Evolutionary conservation across 2,329 filamentous ascomycete species (phyloP).

Genomic region (Amauroascus verrucosus): DNA sequence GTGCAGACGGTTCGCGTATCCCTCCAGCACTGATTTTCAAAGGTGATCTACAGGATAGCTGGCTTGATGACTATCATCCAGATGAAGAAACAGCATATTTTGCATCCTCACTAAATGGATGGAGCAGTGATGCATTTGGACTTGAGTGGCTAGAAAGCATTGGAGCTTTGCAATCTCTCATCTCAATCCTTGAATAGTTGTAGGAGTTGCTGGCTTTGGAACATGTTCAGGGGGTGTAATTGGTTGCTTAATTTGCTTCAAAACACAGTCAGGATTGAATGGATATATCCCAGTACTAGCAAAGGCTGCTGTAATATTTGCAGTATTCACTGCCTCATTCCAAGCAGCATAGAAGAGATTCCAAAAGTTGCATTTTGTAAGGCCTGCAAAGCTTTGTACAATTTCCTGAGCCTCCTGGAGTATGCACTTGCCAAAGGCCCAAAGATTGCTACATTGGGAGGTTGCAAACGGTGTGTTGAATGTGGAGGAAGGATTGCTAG

Average conservation of each 20-base stretch:
- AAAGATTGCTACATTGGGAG: slow-evolving; percentile 7
- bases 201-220: background rate
- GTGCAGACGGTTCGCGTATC: background rate
- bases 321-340: background rate
- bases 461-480: slow-evolving; percentile 11
- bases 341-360: slow-evolving; percentile 3
- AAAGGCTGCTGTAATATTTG: slow-evolving; percentile 8
- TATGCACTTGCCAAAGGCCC: background rate
- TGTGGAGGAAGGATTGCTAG: slow-evolving; percentile 7
- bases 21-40: slow-evolving; percentile 7
- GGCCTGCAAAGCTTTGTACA: background rate
- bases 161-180: background rate
- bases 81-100: slow-evolving; percentile 7
- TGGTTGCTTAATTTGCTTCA: background rate
- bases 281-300: background rate
- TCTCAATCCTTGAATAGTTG: background rate
- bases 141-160: slow-evolving; percentile 2
- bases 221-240: background rate
- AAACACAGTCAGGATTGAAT: background rate
- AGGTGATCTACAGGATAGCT: slow-evolving; percentile 9
- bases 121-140: slow-evolving; percentile 7
- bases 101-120: slow-evolving; percentile 10
- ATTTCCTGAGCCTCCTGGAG: background rate
- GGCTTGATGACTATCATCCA: background rate
- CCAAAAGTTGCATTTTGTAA: slow-evolving; percentile 7